Conservation (phyloP, 345 rosid species). For the Salix udensis region DNA sequence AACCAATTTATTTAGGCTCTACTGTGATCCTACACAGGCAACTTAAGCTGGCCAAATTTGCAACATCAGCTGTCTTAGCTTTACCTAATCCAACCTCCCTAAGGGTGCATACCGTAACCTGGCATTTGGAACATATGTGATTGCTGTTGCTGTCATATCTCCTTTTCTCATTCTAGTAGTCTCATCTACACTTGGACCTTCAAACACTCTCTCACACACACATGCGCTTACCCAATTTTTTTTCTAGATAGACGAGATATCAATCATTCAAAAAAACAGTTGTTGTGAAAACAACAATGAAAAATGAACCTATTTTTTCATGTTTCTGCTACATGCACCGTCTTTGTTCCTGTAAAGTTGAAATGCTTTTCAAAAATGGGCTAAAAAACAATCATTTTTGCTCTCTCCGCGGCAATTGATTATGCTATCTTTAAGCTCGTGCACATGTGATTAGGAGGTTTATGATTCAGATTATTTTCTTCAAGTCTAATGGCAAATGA, state of each 20-base stretch:
- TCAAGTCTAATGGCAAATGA: slow-evolving; percentile 2
- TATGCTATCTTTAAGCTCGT: background rate
- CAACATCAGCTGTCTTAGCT: background rate
- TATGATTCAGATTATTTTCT: background rate
- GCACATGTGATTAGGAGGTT: background rate
- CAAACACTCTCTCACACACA: too few species aligned
- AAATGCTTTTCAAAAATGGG: background rate
- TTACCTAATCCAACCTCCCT: background rate
- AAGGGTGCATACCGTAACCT: background rate
- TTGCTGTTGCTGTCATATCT: background rate
- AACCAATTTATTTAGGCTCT: background rate
- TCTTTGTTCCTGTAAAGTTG: background rate
- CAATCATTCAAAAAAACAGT: too few species aligned
- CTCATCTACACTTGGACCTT: background rate
- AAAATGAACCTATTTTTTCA: too few species aligned
- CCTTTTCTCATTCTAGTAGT: background rate
- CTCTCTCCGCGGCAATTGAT: background rate
- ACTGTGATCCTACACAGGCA: background rate
- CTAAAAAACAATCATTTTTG: background rate
- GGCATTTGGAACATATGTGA: background rate
- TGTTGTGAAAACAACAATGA: too few species aligned
- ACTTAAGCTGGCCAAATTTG: background rate
- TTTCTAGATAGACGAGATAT: too few species aligned
- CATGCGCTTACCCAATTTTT: too few species aligned
- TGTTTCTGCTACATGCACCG: too few species aligned